Base-by-base conservation (phyloP, 2,329 filamentous ascomycete species). In the Phialemonium atrogriseum region DNA sequence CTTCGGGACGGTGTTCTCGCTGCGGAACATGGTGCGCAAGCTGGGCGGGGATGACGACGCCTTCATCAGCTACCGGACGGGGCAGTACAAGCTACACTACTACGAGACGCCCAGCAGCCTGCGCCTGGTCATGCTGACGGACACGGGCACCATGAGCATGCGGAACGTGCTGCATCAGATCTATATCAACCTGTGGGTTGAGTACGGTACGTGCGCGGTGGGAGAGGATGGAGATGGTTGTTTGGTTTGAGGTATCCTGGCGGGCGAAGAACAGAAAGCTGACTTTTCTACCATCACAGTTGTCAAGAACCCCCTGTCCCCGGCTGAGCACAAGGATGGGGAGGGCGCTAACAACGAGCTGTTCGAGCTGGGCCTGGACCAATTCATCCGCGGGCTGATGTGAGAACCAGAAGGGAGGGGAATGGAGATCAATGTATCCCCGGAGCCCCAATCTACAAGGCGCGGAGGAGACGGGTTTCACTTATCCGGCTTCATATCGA, bases 81-180 rank as follows among this genome's bases (percentile, higher is more conserved):
- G 73, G 45, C 83, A 94, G 60, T 98, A 98, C 70, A 95, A 95
- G 64, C 74, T 98, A 48, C 91, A 98, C 64, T 98, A 94, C 67
- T 98, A 95, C 70, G 91, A 98, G 68, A 96, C 91, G 10, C 87
- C 88, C 1, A 91, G 87, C 32, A 93, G 85, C 56, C 79, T 94
- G 59, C 93, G 94, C 53, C 93, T 96, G 53, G 87, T 95, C 52
- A 85, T 98, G 80, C 70, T 96, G 52, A 96, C 91, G 15, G 91
- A 96, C 60, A 84, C 84, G 22, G 82, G 77, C 44, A 84, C 85
- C 36, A 74, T 83, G 44, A 95, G 87, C 59, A 89, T 98, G 77
- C 77, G 88, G 26, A 86, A 93, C 47, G 89, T 94, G 14, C 62
- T 98, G 50, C 88, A 98, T 55, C 91, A 98, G 69, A 95, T 98